These are phyloP conservation scores for Alternaria postmessia DNA, from an alignment of 2,329 filamentous ascomycete species.

Conservation along the genomic window DNA sequence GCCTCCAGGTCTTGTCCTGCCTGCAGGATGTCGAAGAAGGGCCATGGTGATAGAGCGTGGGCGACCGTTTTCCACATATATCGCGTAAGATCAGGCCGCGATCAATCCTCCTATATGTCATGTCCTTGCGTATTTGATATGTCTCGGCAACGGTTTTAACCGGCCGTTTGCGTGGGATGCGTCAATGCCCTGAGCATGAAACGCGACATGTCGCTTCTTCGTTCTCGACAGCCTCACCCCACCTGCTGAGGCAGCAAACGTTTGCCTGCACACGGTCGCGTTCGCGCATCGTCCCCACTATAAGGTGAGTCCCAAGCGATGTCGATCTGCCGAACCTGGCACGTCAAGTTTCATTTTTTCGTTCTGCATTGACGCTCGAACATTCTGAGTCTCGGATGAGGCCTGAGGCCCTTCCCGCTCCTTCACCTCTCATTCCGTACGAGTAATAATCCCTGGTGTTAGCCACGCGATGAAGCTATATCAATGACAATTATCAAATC, in stretches of 20 bases:
- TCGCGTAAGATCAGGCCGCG: background rate
- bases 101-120: background rate
- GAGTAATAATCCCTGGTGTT: slow-evolving; percentile 7
- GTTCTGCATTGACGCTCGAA: slow-evolving; percentile 13
- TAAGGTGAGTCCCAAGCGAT: slow-evolving; percentile 1
- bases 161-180: background rate
- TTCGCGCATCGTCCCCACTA: slow-evolving; percentile 13
- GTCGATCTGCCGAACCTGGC: slow-evolving; percentile 8
- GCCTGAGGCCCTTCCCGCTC: slow-evolving; percentile 5
- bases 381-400: slow-evolving; percentile 16
- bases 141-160: slow-evolving; percentile 4
- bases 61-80: background rate
- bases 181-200: slow-evolving; percentile 9
- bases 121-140: background rate
- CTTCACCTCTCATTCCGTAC: background rate
- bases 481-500: background rate
- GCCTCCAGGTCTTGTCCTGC: background rate
- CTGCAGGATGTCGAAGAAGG: background rate
- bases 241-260: slow-evolving; percentile 6
- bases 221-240: slow-evolving; percentile 9
- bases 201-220: slow-evolving; percentile 11
- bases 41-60: background rate
- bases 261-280: slow-evolving; percentile 9
- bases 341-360: slow-evolving; percentile 13
- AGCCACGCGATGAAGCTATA: slow-evolving; percentile 8